These are phyloP conservation scores for Niebla homalea DNA, from an alignment of 495 filamentous ascomycete genomes.

Conservation along the genomic window DNA sequence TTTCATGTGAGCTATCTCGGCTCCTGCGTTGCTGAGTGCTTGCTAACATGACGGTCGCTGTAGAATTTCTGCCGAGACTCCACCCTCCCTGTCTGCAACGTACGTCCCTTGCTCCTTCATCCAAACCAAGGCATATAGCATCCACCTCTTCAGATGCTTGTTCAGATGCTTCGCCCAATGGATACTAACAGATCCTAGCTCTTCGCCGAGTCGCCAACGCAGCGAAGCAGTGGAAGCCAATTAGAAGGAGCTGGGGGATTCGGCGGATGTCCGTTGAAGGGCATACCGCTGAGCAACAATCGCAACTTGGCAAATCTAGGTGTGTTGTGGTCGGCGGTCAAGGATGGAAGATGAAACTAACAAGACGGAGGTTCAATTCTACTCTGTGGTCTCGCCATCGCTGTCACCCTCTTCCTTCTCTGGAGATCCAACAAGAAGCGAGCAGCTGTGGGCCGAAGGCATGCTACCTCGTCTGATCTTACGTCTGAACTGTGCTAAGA, in stretches of 20 bases:
- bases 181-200: slow-evolving; percentile 12
- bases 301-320: slow-evolving; percentile 71
- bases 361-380: slow-evolving; percentile 68
- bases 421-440: slow-evolving; percentile 80
- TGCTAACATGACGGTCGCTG: slow-evolving; percentile 10
- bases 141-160: no score
- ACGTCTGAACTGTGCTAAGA: not conserved
- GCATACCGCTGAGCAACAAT: slow-evolving; percentile 54
- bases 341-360: slow-evolving; percentile 5
- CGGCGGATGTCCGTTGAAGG: slow-evolving; percentile 56
- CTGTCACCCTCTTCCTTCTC: slow-evolving; percentile 49
- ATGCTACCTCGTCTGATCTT: slow-evolving; percentile 10
- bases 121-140: no score
- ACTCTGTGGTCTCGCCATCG: slow-evolving; percentile 63
- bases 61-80: slow-evolving; percentile 94
- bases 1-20: slow-evolving; percentile 56
- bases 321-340: slow-evolving; percentile 29
- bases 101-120: slow-evolving; percentile 35
- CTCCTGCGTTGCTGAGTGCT: not conserved
- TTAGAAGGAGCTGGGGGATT: slow-evolving; percentile 38
- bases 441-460: slow-evolving; percentile 92
- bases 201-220: slow-evolving; percentile 11
- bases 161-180: not conserved
- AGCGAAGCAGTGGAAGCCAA: slow-evolving; percentile 12
- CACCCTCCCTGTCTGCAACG: slow-evolving; percentile 92